These are phyloP conservation scores for Tetrahymena malaccensis DNA, from an alignment of 73 alveolate genomes.

Conservation along the genomic window DNA sequence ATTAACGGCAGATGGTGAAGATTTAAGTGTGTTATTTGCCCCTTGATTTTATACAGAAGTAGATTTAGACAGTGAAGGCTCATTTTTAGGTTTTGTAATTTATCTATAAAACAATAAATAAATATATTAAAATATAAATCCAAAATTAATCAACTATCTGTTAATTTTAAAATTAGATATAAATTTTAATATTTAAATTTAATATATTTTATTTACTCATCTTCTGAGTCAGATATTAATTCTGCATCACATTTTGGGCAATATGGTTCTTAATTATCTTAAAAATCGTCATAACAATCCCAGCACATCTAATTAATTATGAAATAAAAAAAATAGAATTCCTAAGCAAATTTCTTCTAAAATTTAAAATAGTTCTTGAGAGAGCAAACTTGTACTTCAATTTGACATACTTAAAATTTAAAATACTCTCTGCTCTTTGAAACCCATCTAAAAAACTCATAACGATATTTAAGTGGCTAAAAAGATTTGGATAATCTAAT, in stretches of 20 bases:
- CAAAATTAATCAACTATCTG: too few species aligned
- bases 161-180: not conserved
- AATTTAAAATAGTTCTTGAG: not conserved
- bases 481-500: not conserved
- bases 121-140: not conserved
- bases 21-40: not conserved
- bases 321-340: not conserved
- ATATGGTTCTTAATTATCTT: not conserved
- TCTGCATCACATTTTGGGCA: not conserved
- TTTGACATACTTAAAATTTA: not conserved
- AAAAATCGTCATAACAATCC: not conserved
- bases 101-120: not conserved
- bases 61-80: not conserved
- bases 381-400: not conserved
- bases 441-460: not conserved
- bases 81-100: not conserved
- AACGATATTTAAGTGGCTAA: not conserved
- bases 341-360: not conserved
- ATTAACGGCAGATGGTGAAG: not conserved
- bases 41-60: not conserved
- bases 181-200: not conserved
- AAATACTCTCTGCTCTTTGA: not conserved
- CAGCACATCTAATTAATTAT: not conserved
- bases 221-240: not conserved
- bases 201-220: not conserved